phyloP scores from a whole-genome alignment of 2,329 filamentous ascomycete species.

The Metarhizium sp. region DNA sequence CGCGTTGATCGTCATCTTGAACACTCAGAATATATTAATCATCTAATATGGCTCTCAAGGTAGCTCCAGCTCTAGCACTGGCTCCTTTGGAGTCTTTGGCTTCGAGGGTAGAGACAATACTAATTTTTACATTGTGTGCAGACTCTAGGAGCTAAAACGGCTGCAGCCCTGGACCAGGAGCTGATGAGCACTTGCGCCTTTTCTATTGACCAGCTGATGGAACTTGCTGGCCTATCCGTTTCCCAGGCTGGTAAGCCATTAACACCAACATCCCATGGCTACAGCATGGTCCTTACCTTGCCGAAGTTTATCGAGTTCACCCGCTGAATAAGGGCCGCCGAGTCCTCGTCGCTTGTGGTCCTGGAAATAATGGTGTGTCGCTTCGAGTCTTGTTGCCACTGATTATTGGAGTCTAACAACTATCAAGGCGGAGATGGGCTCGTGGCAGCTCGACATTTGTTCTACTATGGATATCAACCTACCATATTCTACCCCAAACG shows the following conservation, averaged over 20 bases:
- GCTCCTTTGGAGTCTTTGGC: neutral
- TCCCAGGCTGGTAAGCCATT: constrained; percentile 66
- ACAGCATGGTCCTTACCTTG: neutral
- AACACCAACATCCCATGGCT: neutral
- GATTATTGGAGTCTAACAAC: neutral
- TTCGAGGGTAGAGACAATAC: neutral
- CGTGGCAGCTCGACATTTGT: constrained; percentile 84
- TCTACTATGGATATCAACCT: constrained; percentile 84
- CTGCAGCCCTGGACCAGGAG: constrained; percentile 82
- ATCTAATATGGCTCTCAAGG: neutral
- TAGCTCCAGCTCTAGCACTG: neutral
- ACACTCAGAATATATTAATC: neutral
- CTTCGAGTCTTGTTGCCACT: neutral
- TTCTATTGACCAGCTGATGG: constrained; percentile 95
- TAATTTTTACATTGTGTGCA: constrained; percentile 22
- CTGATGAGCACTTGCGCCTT: constrained; percentile 85
- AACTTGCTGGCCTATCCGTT: constrained; percentile 84
- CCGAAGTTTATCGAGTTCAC: constrained; percentile 71
- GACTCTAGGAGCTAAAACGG: constrained; percentile 83
- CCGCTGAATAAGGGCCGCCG: constrained; percentile 61
- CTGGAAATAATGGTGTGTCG: constrained; percentile 56
- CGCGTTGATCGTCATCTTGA: neutral
- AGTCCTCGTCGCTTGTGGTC: constrained; percentile 84
- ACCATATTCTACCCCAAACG: constrained; percentile 90
- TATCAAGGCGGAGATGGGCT: constrained; percentile 81